Base-by-base conservation (phyloP, 176 grass and related monocot genomes). In the Aegilops longissima region DNA sequence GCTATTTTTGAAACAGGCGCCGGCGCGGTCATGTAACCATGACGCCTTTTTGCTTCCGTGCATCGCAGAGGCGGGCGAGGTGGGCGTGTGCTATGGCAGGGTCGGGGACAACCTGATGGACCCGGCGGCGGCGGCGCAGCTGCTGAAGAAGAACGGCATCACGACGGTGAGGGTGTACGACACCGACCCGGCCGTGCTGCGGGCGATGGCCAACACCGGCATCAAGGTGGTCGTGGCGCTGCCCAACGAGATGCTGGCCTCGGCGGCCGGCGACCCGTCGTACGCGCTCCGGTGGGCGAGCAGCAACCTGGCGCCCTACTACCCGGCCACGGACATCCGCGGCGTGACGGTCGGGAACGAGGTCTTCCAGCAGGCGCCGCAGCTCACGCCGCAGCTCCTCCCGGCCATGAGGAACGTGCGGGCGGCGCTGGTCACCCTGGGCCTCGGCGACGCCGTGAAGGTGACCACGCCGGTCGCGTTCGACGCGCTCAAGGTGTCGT, bases 41-140 rank as follows among this genome's bases (percentile, higher is more conserved):
- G 11, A 47, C 45, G 45, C n/a, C n/a, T n/a, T 47, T 47, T 47
- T 13, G 12, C 13, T 47, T 13, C 3, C 13, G 12, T 65, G 4
- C 61, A 65, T 27, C 42, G 83, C 71, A 87, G 81, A 85, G 21
- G 88, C 70, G 7, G 84, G 93, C 3, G 65, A 66, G 34, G 80
- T 93, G 56, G 94, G 94, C 8, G 91, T 96, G 17, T 86, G 85
- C 87, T 95, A 93, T 34, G 94, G 94, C 2, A 85, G 84, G n/a
- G 78, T 93, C 17, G 59, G 94, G 73, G 8, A 87, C 93, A 76
- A 93, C 86, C 86, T 95, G 25, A 86, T 38, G 36, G 36, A 38
- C 9, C 66, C 91, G 7, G 11, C 80, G 14, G 66, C 56, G 39
- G 94, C 93, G 31, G 89, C 86, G 13, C 31, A 93, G 77, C 94